Base-by-base conservation (phyloP, 805 yeast species). In the Priceomyces haplophilus region DNA sequence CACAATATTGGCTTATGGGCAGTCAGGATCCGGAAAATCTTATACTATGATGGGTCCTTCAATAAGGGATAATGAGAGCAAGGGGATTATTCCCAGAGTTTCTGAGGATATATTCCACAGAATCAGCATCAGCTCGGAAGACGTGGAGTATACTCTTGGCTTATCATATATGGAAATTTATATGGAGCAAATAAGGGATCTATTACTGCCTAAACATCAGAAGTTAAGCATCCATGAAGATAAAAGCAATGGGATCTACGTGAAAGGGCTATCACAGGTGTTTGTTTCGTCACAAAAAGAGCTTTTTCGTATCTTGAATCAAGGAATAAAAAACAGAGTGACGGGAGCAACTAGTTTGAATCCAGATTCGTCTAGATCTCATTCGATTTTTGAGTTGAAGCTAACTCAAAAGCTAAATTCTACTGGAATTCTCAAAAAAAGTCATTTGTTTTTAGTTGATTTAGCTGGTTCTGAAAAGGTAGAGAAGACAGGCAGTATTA, bases 381-480 rank as follows among this genome's bases (percentile, higher is more conserved):
- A 88, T 59, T 80, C 91, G 0, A 84, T 89, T 23, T 79, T 88
- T 47, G 84, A 83, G 42, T 69, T 90, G 3, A 76, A 76, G 39
- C 65, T 89, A 5, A 68, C 76, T n/a, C 91, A 85, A 54, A 78
- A 77, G 54, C 73, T 76, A 51, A 47, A 69, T 15, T 62, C 62
- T 3, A 70, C 75, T n/a, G 86, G 85, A 11, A 72, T 79, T 5
- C 69, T 77, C 16, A 83, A 79, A 56, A 69, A 73, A 30, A 83
- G 89, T 4, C 80, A 78, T 45, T 68, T 88, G 46, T 84, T 82
- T 52, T 61, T 88, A 29, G 91, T 88, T 10, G 97, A 88, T 63
- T 70, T 88, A 49, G 96, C 96, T 0, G 96, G 96, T 4, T 82
- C 91, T 17, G 96, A 90, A 60, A 85, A 82, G 58, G 79, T 83